Evolutionary conservation across 2,329 filamentous ascomycete species (phyloP).

Genomic region (Fusarium haematococcum): DNA sequence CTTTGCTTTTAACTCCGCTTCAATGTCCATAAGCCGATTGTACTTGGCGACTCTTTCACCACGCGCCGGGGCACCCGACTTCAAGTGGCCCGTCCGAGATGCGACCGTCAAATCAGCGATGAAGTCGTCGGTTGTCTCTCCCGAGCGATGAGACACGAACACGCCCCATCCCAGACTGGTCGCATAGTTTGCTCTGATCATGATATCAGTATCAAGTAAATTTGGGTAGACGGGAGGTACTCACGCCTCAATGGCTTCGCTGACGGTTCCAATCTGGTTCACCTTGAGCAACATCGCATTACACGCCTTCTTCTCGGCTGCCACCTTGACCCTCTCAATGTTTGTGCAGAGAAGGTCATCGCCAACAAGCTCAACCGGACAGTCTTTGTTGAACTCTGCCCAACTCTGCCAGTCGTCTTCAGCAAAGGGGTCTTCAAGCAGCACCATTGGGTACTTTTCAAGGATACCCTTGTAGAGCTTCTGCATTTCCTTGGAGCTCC

Average conservation of each 20-base stretch:
- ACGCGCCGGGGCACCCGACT: background rate
- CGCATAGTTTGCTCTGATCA: background rate
- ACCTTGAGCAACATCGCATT: background rate
- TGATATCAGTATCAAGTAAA: background rate
- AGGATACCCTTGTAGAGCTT: background rate
- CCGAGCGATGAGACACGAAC: background rate
- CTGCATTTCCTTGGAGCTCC: background rate
- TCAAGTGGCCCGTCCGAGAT: background rate
- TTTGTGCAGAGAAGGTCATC: constrained; percentile 1
- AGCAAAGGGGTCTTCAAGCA: background rate
- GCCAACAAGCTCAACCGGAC: background rate
- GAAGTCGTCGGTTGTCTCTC: constrained; percentile 1
- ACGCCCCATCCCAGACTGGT: background rate
- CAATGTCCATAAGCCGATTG: background rate
- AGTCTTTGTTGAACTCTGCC: background rate
- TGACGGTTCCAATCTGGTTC: background rate
- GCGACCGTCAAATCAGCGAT: background rate
- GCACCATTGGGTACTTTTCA: background rate
- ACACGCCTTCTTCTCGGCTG: background rate
- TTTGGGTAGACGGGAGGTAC: background rate
- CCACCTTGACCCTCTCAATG: background rate
- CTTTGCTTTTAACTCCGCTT: background rate
- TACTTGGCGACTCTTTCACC: background rate
- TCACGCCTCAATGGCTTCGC: background rate
- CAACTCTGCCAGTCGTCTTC: background rate